Evolutionary conservation across 768 basidiomycete genomes (phyloP), one percentile per base, ranked within the genome.

Genomic region (Hemileccinum impolitum): DNA sequence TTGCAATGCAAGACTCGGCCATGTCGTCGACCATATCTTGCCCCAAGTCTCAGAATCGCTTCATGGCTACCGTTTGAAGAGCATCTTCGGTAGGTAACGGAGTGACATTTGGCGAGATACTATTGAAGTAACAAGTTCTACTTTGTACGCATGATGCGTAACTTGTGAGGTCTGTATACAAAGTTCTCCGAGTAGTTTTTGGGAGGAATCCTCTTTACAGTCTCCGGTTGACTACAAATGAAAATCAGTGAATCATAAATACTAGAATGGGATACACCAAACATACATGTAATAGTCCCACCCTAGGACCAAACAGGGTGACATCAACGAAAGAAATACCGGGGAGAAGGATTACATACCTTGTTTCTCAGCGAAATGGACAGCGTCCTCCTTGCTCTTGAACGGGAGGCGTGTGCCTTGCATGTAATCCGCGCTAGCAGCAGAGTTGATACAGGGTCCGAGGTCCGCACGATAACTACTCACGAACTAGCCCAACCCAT

Each of bases 401-500:
- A 98, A 97, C 34, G 81, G 77, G 53, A 95, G 47, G 4, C 85
- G 82, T 4, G 90, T 90, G 17, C 88, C 92, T 66, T 97, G 94
- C 86, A 95, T 88, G 69, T 96, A 97, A 69, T 97, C 94, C 49
- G 92, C 94, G 54, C 91, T 92, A 40, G 52, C 15, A 17, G 37
- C 28, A 19, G 30, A 2, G 25, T 58, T 15, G 30, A 52, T 39
- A 38, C 21, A 15, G 12, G 4, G 30, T 32, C 46, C 55, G 41
- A 45, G 13, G 25, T 30, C 31, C 28, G 6, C 21, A 38, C 36
- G 35, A 45, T 3, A 18, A 48, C n/a, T 12, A 78, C 89, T 70
- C 65, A 94, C 89, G 92, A 93, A 73, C 86, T 90, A 0, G 94
- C 94, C 76, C 81, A 99, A 38, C 95, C 95, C 91, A 98, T 99